Evolutionary conservation across 1,139 yeast genomes (phyloP), one percentile per base, ranked within the genome.

Genomic region (Geotrichum fermentans): DNA sequence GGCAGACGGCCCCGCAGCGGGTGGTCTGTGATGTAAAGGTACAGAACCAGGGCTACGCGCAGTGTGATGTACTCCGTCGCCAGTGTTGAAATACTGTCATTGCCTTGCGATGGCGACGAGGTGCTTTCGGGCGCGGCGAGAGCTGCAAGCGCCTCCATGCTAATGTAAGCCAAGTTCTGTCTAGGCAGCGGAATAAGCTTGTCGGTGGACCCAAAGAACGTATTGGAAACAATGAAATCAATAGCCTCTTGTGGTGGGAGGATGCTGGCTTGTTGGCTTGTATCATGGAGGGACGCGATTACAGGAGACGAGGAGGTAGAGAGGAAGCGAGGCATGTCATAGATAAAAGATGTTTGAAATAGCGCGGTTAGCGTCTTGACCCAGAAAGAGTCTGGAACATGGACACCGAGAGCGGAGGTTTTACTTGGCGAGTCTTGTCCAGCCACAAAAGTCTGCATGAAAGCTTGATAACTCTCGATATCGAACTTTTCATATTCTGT

Each of bases 1-100:
- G 90, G 89, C 36, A 72, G 72, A 18, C 61, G 64, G 24, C 79
- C 76, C 7, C 79, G 61, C 5, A 82, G 61, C 13, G 71, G 73
- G 45, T 72, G 74, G 53, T 80, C 82, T 2, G 79, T 73, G 7
- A 79, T 65, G 52, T 73, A 78, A 48, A 76, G 74, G 47, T 77
- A 69, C 32, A 83, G 61, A 0, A 75, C 73, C 51, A 80, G 68
- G 0, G 79, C 75, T 8, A 73, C 66, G 36, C 89, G 70, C 10
- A 77, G 68, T 0, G 73, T 61, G 34, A 79, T 63, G 51, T 67
- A 75, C 1, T 75, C 73, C 0, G 70, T 43, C 1, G 74, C 57
- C 1, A 56, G 53, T 2, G 54, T 53, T 1, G 39, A 32, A 40
- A 54, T 48, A 32, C 18, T 18, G 45, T 21, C 8, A 28, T 13